Conservation (phyloP, 1,284 basidiomycete genomes). For the Sanguinoderma infundibulare region DNA sequence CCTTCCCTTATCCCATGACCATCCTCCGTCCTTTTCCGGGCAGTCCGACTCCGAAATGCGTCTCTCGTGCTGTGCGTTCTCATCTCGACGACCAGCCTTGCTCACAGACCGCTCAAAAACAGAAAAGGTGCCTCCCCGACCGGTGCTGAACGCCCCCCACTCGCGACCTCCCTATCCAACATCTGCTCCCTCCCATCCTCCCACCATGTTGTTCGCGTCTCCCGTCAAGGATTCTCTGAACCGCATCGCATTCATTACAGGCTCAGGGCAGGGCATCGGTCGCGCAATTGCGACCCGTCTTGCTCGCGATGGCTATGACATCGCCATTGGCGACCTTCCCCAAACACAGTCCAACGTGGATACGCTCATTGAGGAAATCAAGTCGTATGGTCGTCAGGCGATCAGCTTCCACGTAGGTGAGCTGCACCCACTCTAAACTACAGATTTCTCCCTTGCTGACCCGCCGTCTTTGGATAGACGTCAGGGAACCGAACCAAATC, state of each 20-base stretch:
- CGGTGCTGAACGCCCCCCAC: background rate
- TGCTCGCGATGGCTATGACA: constrained; percentile 43
- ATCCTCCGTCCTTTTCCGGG: background rate
- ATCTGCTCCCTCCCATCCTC: background rate
- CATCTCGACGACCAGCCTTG: constrained; percentile 11
- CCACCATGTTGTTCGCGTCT: constrained; percentile 29
- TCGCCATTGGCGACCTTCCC: constrained; percentile 43
- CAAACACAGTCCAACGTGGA: constrained; percentile 35
- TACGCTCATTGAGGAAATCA: constrained; percentile 37
- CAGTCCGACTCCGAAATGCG: constrained; percentile 13
- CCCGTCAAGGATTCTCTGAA: constrained; percentile 36
- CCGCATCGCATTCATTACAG: constrained; percentile 44
- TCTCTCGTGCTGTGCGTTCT: background rate
- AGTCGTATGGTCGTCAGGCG: constrained; percentile 37
- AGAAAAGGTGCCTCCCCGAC: no score
- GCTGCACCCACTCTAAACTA: background rate
- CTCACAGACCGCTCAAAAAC: constrained; percentile 12
- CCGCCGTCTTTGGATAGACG: constrained; percentile 23
- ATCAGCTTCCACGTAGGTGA: constrained; percentile 37
- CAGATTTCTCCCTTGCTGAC: background rate
- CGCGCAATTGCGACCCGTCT: constrained; percentile 47
- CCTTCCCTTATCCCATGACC: constrained; percentile 23
- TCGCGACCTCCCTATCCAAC: background rate
- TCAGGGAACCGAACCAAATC: constrained; percentile 38
- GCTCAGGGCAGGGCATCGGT: constrained; percentile 48